Percentiles rank a stretch among this genome's conserved stretches.
phyloP scores from a whole-genome alignment of 2,329 filamentous ascomycete species.

The Cordyceps javanica region DNA sequence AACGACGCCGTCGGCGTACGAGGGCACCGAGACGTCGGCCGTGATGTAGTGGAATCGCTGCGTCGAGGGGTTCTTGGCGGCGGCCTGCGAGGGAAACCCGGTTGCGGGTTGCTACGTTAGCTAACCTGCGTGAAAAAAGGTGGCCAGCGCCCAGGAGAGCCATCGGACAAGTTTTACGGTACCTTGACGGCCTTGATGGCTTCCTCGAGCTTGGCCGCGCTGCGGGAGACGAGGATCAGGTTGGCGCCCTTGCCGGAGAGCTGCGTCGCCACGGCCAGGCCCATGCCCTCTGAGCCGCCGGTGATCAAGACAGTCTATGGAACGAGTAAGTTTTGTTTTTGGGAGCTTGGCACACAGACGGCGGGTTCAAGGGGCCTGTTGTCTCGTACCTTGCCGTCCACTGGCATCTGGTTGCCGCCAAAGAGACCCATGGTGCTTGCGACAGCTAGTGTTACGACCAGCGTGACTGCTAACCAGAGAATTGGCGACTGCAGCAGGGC shows the following conservation, averaged over 20 bases:
- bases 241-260: slow-evolving; percentile 80
- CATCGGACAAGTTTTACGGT: no score
- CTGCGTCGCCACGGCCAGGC: slow-evolving; percentile 65
- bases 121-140: no score
- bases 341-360: background rate
- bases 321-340: background rate
- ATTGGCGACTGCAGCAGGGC: slow-evolving; percentile 2
- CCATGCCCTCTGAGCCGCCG: slow-evolving; percentile 90
- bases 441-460: slow-evolving; percentile 29
- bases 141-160: background rate
- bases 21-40: slow-evolving; percentile 68
- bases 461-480: slow-evolving; percentile 20
- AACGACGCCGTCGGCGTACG: slow-evolving; percentile 65
- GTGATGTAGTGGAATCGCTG: slow-evolving; percentile 82
- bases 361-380: slow-evolving; percentile 20
- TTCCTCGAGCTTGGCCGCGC: slow-evolving; percentile 63
- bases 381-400: slow-evolving; percentile 66
- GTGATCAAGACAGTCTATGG: slow-evolving; percentile 78
- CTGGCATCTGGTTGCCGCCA: slow-evolving; percentile 66
- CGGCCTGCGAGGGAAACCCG: slow-evolving; percentile 39
- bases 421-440: slow-evolving; percentile 60
- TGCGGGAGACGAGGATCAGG: slow-evolving; percentile 78
- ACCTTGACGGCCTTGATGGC: slow-evolving; percentile 63
- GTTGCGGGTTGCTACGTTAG: no score
- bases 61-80: slow-evolving; percentile 55